These are phyloP conservation scores for Botrytis porri DNA, from an alignment of 2,329 filamentous ascomycete genomes.

Conservation along the genomic window DNA sequence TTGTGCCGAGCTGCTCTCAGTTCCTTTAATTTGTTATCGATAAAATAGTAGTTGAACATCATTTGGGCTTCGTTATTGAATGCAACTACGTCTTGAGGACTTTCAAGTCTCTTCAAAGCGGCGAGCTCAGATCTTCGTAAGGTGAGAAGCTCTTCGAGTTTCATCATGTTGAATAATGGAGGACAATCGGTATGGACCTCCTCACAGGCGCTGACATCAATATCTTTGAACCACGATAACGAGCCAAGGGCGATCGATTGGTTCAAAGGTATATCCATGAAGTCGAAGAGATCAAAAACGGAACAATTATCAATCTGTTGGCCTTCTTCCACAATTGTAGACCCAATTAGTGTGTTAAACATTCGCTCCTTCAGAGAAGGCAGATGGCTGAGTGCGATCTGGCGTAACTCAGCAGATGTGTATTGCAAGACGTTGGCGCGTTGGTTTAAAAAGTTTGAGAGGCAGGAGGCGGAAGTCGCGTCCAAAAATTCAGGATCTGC, in stretches of 20 bases:
- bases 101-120: conserved; percentile 48
- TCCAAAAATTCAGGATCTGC: conserved; percentile 64
- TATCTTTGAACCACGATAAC: conserved; percentile 58
- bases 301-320: conserved; percentile 66
- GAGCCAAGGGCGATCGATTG: conserved; percentile 50
- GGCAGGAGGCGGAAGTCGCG: conserved; percentile 39
- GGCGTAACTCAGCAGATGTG: conserved; percentile 77
- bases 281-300: conserved; percentile 92
- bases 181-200: conserved; percentile 57
- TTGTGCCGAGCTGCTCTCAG: conserved; percentile 53
- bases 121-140: conserved; percentile 64
- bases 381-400: conserved; percentile 66
- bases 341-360: conserved; percentile 73
- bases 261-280: conserved; percentile 63
- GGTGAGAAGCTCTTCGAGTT: conserved; percentile 70
- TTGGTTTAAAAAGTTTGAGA: conserved; percentile 67
- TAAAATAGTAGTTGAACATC: conserved; percentile 60
- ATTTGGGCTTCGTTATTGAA: conserved; percentile 58
- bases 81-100: conserved; percentile 47
- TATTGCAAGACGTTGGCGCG: conserved; percentile 82
- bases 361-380: conserved; percentile 68
- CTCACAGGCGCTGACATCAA: conserved; percentile 66
- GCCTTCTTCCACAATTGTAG: conserved; percentile 63
- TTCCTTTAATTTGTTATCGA: conserved; percentile 61
- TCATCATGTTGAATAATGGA: conserved; percentile 63